Base-by-base conservation (phyloP, 306 rosid species). In the Herpetospermum pedunculosum region DNA sequence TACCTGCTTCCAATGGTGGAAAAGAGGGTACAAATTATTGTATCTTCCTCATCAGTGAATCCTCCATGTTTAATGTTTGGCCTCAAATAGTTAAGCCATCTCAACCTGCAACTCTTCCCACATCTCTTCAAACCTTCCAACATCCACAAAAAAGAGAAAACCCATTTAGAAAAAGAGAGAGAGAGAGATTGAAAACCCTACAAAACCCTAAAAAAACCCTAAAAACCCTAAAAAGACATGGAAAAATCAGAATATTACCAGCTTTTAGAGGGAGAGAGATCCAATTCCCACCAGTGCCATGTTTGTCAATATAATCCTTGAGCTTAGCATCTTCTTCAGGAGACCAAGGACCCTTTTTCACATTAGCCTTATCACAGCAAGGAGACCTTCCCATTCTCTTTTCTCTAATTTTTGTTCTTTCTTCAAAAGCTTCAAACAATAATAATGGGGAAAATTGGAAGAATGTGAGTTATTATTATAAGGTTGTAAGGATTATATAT, bases 1-100 rank as follows among this genome's bases (percentile, higher is more conserved):
- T 49, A 67, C 73, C 73, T 68, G 73, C 73, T 68, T 44, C 73
- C 73, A 26, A 68, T 68, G 15, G 73, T 68, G 73, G 55, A 43
- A 68, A 25, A 68, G 0, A 68, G 73, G 28, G 73, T 68, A 68
- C 40, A 68, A 16, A 68, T 68, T 6, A 68, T 43, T 26, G 25
- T 44, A 68, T 68, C 73, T 68, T 68, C 73, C 23, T 68, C 73
- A 8, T 68, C 73, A 43, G 73, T 68, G 55, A 68, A 68, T 3
- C 55, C 73, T 68, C 73, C 73, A 43, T 68, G 73, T 43, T 68
- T 68, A 44, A 68, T 68, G 73, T 68, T 68, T 2, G 73, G 73
- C 54, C 73, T 68, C 37, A 68, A n/a, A 68, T 68, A 68, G 54
- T 68, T 68, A 0, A 68, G 73, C 73, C 73, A 68, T 68, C 73